Base-by-base conservation (phyloP, 257 asterid genomes). In the Solanum phureja region DNA sequence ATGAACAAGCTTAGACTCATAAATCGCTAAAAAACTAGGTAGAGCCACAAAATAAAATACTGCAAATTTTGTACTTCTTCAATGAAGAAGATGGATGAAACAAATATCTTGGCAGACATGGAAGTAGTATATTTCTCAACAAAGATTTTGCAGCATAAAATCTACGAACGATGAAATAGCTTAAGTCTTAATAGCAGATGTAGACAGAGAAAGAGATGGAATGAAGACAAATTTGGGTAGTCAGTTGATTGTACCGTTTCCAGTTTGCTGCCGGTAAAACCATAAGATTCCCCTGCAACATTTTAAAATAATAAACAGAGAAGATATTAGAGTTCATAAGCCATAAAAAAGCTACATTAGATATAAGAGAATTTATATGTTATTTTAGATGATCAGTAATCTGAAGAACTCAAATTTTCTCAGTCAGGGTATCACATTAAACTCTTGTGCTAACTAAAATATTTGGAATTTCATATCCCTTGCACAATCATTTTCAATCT, bases 261-360 rank as follows among this genome's bases (percentile, higher is more conserved):
- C 98, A 87, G 95, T 92, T 91, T 92, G 96, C 86, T 92, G 91
- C 91, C 86, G 93, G 93, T 95, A 94, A 82, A 95, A 71, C 89
- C 92, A 92, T 86, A 96, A 86, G 90, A 96, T 93, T 66, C 98
- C 95, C 96, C 99, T 97, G 96, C 86, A 75, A 88, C 91, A 89
- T 74, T 83, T 76, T 82, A 11, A 90, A 83, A 56, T 83, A 86
- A 68, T 37, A n/a, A 60, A 88, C 64, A 89, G 72, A 71, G 86
- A 27, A 74, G 83, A 68, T 27, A 66, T 52, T 62, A 83, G 73
- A 87, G 40, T 62, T 83, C 42, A 49, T 49, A 52, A 31, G 69
- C 71, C 69, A 82, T 19, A 31, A 49, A 75, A 29, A 82, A 29
- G 12, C 6, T 2, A 49, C 29, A 49, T 60, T 5, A 82, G 69